These are phyloP conservation scores for Cryptosporidium sp. DNA, from an alignment of 169 alveolate species.

Conservation along the genomic window DNA sequence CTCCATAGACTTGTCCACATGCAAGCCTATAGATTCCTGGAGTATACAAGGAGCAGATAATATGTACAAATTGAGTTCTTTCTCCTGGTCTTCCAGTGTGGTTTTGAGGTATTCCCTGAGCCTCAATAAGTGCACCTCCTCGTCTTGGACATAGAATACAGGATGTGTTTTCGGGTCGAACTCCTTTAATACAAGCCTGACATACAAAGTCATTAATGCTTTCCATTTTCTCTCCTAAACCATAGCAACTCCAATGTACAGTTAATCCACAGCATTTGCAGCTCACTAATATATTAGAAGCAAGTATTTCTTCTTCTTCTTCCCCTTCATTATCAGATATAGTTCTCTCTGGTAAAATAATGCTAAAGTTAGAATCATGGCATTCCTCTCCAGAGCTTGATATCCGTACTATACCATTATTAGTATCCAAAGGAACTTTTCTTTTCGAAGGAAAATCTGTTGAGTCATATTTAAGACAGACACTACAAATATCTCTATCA, in stretches of 20 bases:
- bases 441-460: constrained; percentile 20
- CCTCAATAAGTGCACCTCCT: constrained; percentile 56
- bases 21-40: constrained; percentile 41
- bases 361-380: background rate
- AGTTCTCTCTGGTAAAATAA: background rate
- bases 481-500: constrained; percentile 35
- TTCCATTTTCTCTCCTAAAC: background rate
- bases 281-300: constrained; percentile 3
- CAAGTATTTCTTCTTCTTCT: background rate
- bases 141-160: constrained; percentile 63
- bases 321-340: background rate
- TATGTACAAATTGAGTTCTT: constrained; percentile 40
- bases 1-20: constrained; percentile 31
- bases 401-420: background rate
- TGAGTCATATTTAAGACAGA: constrained; percentile 30
- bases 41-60: constrained; percentile 43
- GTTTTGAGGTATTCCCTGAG: constrained; percentile 25
- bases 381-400: background rate
- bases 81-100: background rate
- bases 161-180: constrained; percentile 36
- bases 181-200: constrained; percentile 40
- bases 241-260: constrained; percentile 65
- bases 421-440: background rate
- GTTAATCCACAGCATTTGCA: constrained; percentile 55
- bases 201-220: constrained; percentile 14